Evolutionary conservation across 2,329 filamentous ascomycete species (phyloP).

Genomic region (Talaromyces sp.): DNA sequence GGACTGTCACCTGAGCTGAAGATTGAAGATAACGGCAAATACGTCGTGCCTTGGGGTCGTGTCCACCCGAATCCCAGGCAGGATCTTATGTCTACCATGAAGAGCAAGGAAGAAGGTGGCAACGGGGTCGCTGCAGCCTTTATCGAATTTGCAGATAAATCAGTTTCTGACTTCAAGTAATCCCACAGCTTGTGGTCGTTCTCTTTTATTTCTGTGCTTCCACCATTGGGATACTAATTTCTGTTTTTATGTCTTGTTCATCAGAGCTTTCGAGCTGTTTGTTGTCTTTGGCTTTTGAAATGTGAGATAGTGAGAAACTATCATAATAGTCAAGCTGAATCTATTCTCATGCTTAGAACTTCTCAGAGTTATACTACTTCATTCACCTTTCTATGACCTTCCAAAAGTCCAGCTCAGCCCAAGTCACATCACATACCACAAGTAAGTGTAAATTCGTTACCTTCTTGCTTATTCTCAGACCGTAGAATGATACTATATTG

Average conservation of each 20-base stretch:
- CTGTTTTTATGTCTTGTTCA: not conserved
- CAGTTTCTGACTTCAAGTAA: slow-evolving; percentile 6
- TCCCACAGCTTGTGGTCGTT: not conserved
- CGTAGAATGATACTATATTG: not conserved
- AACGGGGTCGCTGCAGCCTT: slow-evolving; percentile 22
- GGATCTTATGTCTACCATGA: slow-evolving; percentile 23
- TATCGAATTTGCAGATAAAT: slow-evolving; percentile 17
- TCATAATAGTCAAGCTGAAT: not conserved
- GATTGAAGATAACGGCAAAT: slow-evolving; percentile 22
- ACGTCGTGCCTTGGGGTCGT: slow-evolving; percentile 25
- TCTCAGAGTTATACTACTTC: not conserved
- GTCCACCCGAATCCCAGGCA: slow-evolving; percentile 21
- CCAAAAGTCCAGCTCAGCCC: not conserved
- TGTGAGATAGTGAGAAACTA: not conserved
- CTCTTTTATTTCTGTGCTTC: not conserved
- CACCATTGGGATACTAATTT: not conserved
- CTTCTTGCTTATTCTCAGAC: not conserved
- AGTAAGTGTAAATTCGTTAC: not conserved
- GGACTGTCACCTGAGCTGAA: slow-evolving; percentile 21
- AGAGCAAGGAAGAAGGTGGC: slow-evolving; percentile 22
- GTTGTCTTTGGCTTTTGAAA: too few relatives aligned
- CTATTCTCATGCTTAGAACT: not conserved
- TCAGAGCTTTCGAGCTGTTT: not conserved
- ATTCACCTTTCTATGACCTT: not conserved
- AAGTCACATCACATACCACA: not conserved